Conservation (phyloP, 73 alveolate genomes). For the Stentor coeruleus region DNA sequence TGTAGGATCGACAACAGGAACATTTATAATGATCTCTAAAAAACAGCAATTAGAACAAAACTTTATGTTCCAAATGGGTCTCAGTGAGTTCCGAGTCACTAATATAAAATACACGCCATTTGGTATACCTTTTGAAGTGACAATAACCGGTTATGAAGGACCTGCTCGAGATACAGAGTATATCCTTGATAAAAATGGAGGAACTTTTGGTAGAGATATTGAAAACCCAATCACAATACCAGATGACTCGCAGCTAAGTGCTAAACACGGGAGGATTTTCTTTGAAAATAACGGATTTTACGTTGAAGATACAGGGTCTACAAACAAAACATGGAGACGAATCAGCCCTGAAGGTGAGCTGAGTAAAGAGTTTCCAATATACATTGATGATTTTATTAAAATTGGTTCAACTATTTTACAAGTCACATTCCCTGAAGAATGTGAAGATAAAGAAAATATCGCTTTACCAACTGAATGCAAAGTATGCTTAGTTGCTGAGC, state of each 20-base stretch:
- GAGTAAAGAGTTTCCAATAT: slow-evolving; percentile 29
- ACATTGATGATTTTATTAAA: slow-evolving; percentile 4
- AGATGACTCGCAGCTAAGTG: slow-evolving; percentile 67
- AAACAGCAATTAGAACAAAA: slow-evolving; percentile 40
- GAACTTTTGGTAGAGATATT: slow-evolving; percentile 64
- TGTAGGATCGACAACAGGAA: slow-evolving; percentile 68
- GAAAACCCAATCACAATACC: slow-evolving; percentile 48
- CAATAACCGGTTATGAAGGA: slow-evolving; percentile 60
- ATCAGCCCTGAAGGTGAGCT: slow-evolving; percentile 62
- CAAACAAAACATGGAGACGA: slow-evolving; percentile 71
- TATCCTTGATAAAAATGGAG: slow-evolving; percentile 44
- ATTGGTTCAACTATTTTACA: slow-evolving; percentile 26
- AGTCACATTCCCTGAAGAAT: background rate
- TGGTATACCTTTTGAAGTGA: slow-evolving; percentile 27
- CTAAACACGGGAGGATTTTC: slow-evolving; percentile 57
- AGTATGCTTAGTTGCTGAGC: slow-evolving; percentile 9
- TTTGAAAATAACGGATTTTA: slow-evolving; percentile 42
- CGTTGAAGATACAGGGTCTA: slow-evolving; percentile 65
- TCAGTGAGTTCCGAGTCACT: slow-evolving; percentile 57
- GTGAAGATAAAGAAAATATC: background rate
- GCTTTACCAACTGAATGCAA: slow-evolving; percentile 25
- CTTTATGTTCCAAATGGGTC: slow-evolving; percentile 72
- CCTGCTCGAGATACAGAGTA: slow-evolving; percentile 52
- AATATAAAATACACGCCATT: slow-evolving; percentile 32
- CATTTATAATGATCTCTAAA: slow-evolving; percentile 60